Evolutionary conservation across 2,329 filamentous ascomycete species (phyloP).

Genomic region (Microcyclospora pomicola): DNA sequence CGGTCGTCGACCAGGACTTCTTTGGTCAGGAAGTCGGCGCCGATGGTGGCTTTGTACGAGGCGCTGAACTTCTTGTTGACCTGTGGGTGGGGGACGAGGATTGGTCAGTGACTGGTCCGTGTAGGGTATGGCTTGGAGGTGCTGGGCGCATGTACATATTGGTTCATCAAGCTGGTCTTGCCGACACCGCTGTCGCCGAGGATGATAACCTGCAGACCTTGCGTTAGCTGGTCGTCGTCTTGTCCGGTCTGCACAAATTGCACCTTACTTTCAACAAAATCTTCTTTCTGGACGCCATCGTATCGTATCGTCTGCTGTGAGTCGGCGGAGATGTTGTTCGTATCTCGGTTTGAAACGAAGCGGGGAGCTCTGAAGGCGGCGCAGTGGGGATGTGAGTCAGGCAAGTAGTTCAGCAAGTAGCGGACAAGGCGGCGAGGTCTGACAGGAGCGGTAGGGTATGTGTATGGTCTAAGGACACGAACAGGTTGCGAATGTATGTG

Average conservation of each 20-base stretch:
- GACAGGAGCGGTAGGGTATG: too few relatives aligned
- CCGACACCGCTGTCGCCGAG: conserved; percentile 97
- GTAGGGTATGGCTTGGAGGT: neutral
- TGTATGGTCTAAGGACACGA: too few relatives aligned
- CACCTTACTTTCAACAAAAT: conserved; percentile 23
- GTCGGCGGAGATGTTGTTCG: too few relatives aligned
- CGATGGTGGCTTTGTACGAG: conserved; percentile 98
- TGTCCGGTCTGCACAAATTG: neutral
- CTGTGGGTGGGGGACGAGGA: conserved; percentile 32
- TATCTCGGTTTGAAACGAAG: too few relatives aligned
- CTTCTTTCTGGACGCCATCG: conserved; percentile 27
- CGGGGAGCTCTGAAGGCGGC: too few relatives aligned
- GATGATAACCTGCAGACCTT: conserved; percentile 69
- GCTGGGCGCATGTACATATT: conserved; percentile 84
- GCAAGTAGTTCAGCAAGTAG: too few relatives aligned
- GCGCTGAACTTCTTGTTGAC: conserved; percentile 99
- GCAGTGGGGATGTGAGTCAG: too few relatives aligned
- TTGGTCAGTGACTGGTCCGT: neutral
- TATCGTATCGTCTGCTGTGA: conserved; percentile 1
- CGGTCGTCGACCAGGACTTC: conserved; percentile 95
- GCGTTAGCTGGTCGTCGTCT: conserved; percentile 6
- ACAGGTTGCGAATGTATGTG: too few relatives aligned
- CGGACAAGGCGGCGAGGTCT: too few relatives aligned
- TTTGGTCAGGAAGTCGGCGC: conserved; percentile 94
- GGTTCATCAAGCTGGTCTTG: conserved; percentile 99